Conservation (phyloP, 805 yeast species). For the Cyberlindnera amylophila region DNA sequence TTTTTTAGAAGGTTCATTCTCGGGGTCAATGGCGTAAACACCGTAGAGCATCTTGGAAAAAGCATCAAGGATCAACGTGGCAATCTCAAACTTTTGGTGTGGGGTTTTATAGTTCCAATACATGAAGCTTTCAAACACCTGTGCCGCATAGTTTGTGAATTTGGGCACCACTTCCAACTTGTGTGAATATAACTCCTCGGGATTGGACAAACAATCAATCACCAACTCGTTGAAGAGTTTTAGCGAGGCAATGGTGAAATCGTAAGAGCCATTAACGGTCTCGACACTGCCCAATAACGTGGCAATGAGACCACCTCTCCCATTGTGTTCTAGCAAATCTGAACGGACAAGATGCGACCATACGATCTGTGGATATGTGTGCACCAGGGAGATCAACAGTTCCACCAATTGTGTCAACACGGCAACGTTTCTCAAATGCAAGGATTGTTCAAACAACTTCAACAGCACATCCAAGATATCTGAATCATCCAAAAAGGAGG, state of each 20-base stretch:
- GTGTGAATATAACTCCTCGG: constrained; percentile 33
- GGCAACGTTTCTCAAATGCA: constrained; percentile 49
- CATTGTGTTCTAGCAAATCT: constrained; percentile 54
- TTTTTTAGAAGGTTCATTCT: constrained; percentile 33
- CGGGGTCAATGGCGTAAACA: constrained; percentile 51
- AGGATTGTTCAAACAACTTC: constrained; percentile 63
- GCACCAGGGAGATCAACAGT: constrained; percentile 46
- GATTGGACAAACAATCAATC: constrained; percentile 40
- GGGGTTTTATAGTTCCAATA: constrained; percentile 62
- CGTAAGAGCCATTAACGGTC: constrained; percentile 61
- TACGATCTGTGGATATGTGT: constrained; percentile 56
- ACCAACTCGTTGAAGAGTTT: constrained; percentile 52
- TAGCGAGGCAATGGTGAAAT: constrained; percentile 59
- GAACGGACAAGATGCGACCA: constrained; percentile 79
- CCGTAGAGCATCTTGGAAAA: constrained; percentile 52
- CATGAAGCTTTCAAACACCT: constrained; percentile 68
- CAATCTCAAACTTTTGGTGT: constrained; percentile 58
- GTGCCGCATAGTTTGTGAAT: constrained; percentile 53
- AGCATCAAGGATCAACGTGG: constrained; percentile 47
- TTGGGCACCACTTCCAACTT: constrained; percentile 54
- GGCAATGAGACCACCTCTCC: constrained; percentile 61
- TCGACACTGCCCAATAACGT: constrained; percentile 69
- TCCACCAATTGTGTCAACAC: constrained; percentile 43
- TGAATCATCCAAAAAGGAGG: constrained; percentile 47
- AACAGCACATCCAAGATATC: constrained; percentile 62